Conservation (phyloP, 2,329 filamentous ascomycete species). For the Cordyceps tenuipes region DNA sequence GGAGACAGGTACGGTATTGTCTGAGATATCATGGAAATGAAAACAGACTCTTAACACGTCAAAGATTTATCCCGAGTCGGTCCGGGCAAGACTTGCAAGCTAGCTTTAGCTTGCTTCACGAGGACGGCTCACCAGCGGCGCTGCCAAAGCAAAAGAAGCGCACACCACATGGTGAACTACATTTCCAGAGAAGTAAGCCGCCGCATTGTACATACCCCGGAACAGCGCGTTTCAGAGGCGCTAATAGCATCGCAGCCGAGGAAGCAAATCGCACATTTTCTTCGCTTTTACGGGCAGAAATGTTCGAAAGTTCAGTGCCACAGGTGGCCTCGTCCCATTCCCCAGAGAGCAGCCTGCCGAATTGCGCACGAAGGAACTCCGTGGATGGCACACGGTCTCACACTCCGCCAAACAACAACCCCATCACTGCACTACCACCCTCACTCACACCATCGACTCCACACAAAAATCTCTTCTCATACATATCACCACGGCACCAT, state of each 20-base stretch:
- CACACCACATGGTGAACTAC: constrained; percentile 77
- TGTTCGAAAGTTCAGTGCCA: constrained; percentile 86
- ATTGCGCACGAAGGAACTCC: constrained; percentile 43
- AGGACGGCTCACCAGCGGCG: constrained; percentile 87
- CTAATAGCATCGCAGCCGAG: constrained; percentile 49
- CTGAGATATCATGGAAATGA: neutral
- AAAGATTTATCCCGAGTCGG: constrained; percentile 88
- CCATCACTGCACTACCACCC: constrained; percentile 56
- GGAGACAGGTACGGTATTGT: constrained; percentile 45
- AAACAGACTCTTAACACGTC: constrained; percentile 17
- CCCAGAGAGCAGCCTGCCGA: constrained; percentile 45
- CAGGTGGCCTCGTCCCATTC: constrained; percentile 60
- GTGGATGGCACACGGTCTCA: constrained; percentile 64
- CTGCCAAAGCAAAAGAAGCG: constrained; percentile 80
- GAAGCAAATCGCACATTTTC: constrained; percentile 94
- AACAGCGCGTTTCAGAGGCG: neutral
- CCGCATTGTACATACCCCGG: neutral
- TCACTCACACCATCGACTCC: constrained; percentile 87
- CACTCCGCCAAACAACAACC: constrained; percentile 65
- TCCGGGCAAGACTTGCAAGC: constrained; percentile 89
- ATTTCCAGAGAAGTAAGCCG: constrained; percentile 86
- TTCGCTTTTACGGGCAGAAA: constrained; percentile 75
- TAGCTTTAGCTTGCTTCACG: constrained; percentile 84
- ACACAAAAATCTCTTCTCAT: constrained; percentile 94
- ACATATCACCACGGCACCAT: constrained; percentile 68